phyloP scores from a whole-genome alignment of 345 rosid species.

The Gossypium bickii region DNA sequence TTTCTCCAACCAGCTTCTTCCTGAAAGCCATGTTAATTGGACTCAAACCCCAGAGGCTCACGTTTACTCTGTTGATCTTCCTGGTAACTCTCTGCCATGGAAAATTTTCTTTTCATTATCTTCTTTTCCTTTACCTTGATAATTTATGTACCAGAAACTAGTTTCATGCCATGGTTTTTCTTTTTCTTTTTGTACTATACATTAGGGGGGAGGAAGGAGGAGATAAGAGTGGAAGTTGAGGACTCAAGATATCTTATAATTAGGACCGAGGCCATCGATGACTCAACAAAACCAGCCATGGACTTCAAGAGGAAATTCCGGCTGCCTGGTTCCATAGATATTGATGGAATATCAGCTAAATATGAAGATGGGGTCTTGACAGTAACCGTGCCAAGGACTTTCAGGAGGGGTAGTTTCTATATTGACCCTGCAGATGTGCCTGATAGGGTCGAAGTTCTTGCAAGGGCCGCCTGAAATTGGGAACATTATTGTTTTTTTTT shows the following conservation, averaged over 20 bases:
- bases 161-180: slow-evolving; percentile 5
- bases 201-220: slow-evolving; percentile 71
- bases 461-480: slow-evolving; percentile 70
- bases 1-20: slow-evolving; percentile 24
- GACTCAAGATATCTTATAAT: slow-evolving; percentile 62
- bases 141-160: neutral
- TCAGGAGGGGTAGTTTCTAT: slow-evolving; percentile 34
- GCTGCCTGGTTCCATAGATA: slow-evolving; percentile 51
- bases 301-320: slow-evolving; percentile 62
- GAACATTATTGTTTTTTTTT: neutral
- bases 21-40: slow-evolving; percentile 62
- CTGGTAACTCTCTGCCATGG: slow-evolving; percentile 32
- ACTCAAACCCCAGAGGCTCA: slow-evolving; percentile 62
- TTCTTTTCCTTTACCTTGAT: neutral
- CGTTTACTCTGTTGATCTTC: slow-evolving; percentile 65
- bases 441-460: slow-evolving; percentile 48
- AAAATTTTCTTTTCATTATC: neutral
- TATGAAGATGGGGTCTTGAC: slow-evolving; percentile 71
- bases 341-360: slow-evolving; percentile 55
- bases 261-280: slow-evolving; percentile 45
- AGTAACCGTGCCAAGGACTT: slow-evolving; percentile 51
- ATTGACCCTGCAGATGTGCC: slow-evolving; percentile 54
- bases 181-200: slow-evolving; percentile 10
- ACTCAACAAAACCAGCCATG: slow-evolving; percentile 33
- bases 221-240: slow-evolving; percentile 72